These are phyloP conservation scores for Cryptococcus hybrid DNA, from an alignment of 1,284 basidiomycete genomes.

Conservation along the genomic window DNA sequence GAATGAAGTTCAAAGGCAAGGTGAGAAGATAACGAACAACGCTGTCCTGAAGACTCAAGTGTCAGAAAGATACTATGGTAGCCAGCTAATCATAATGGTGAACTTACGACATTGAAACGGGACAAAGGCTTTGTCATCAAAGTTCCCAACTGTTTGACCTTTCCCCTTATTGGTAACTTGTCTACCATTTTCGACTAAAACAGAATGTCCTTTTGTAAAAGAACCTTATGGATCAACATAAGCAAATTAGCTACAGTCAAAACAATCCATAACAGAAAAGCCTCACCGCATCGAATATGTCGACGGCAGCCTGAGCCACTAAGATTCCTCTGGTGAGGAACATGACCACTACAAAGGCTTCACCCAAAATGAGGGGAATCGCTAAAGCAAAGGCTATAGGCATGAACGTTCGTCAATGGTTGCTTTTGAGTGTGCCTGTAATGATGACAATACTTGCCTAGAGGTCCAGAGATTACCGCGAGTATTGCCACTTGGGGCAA, in stretches of 20 bases:
- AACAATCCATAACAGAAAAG: background rate
- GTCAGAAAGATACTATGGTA: background rate
- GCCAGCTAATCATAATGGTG: background rate
- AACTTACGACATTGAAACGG: constrained; percentile 37
- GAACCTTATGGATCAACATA: constrained; percentile 23
- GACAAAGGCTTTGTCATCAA: constrained; percentile 45
- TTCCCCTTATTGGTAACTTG: constrained; percentile 32
- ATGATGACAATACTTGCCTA: constrained; percentile 41
- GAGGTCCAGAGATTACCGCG: constrained; percentile 61
- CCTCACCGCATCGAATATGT: constrained; percentile 51
- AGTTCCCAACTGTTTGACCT: constrained; percentile 44
- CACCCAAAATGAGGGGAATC: constrained; percentile 52
- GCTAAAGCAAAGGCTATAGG: constrained; percentile 49
- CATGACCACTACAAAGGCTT: constrained; percentile 52
- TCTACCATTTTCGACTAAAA: constrained; percentile 49
- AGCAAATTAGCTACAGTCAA: background rate
- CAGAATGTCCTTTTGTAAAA: constrained; percentile 47
- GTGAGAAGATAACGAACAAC: constrained; percentile 50
- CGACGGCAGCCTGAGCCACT: constrained; percentile 53
- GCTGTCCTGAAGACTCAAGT: constrained; percentile 27
- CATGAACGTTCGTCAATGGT: background rate
- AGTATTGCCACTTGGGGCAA: constrained; percentile 67
- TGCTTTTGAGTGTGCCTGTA: background rate
- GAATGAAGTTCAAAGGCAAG: constrained; percentile 60
- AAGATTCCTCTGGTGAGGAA: constrained; percentile 56